phyloP scores from a whole-genome alignment of 306 rosid genomes.

The Rubus idaeus region DNA sequence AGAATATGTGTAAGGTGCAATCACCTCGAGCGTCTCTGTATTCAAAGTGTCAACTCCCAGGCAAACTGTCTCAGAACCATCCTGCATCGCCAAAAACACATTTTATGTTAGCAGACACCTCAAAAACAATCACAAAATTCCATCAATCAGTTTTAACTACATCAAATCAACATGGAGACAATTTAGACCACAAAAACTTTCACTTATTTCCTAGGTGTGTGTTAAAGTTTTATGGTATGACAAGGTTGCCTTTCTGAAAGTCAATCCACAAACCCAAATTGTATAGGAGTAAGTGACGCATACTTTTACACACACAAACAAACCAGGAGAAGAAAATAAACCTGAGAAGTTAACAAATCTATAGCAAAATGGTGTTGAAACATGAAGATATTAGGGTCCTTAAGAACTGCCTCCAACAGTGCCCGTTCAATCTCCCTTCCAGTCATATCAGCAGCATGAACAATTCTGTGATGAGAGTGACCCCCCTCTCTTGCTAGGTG shows the following conservation, averaged over 20 bases:
- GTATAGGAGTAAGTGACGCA: conserved; percentile 5
- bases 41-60: conserved; percentile 85
- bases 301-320: not conserved
- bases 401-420: conserved; percentile 56
- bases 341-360: conserved; percentile 91
- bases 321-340: conserved; percentile 27
- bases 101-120: conserved; percentile 31
- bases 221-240: too few relatives aligned
- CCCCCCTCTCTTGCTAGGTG: conserved; percentile 93
- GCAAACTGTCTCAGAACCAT: conserved; percentile 69
- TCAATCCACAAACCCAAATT: not conserved
- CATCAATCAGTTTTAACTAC: not conserved
- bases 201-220: not conserved
- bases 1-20: conserved; percentile 17
- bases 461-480: conserved; percentile 85
- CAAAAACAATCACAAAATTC: conserved; percentile 20
- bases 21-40: conserved; percentile 75
- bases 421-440: conserved; percentile 94
- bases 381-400: conserved; percentile 75
- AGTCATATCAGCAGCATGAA: conserved; percentile 97
- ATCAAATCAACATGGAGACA: not conserved
- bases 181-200: not conserved
- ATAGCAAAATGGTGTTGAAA: conserved; percentile 90
- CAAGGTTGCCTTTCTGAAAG: not conserved
- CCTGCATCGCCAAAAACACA: conserved; percentile 48